Base-by-base conservation (phyloP, 2,329 filamentous ascomycete species). In the Fusarium verrucosum region DNA sequence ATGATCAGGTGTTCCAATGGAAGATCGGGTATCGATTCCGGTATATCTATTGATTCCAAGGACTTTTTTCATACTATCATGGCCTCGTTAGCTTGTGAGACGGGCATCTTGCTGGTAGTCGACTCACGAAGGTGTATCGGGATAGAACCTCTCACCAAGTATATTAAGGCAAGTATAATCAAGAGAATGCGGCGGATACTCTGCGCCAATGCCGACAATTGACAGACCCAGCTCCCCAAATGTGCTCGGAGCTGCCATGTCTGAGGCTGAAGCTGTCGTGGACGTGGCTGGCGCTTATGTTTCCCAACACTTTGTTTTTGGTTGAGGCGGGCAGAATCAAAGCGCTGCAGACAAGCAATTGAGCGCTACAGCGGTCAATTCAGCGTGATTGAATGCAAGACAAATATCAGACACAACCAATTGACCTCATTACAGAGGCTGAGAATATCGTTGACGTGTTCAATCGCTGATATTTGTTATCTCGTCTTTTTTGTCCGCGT, bases 11-110 rank as follows among this genome's bases (percentile, higher is more conserved):
- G 80, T 83, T 55, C 86, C 87, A 66, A 90, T 82, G 13, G 87
- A 87, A 13, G 87, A 87, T 49, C 87, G 84, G 28, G 80, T 77
- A 47, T 89, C 87, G 58, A 89, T 89, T 58, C 87, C 87, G 2
- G 87, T 90, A 68, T 82, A 88, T 53, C 82, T 80, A 75, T 89
- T 90, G 72, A 89, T 88, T 16, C 81, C 78, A 51, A 87, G 81
- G 23, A 89, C 82, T 71, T 89, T 89, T 60, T 80, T 79, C 83
- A 89, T 87, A 30, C 86, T 89, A 38, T 13, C 28, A 35, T 44
- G 25, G 16, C 13, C 32, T 26, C 28, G 16, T 62, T 8, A 63
- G 49, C 35, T 16, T 28, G 4, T 14, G 13, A 14, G 16, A 22
- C 3, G 3, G 26, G n/a, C 19, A 45, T 32, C 22, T 32, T 19